These are phyloP conservation scores for Austroboletus novae-zelandiae DNA, from an alignment of 1,284 basidiomycete species.

Conservation along the genomic window DNA sequence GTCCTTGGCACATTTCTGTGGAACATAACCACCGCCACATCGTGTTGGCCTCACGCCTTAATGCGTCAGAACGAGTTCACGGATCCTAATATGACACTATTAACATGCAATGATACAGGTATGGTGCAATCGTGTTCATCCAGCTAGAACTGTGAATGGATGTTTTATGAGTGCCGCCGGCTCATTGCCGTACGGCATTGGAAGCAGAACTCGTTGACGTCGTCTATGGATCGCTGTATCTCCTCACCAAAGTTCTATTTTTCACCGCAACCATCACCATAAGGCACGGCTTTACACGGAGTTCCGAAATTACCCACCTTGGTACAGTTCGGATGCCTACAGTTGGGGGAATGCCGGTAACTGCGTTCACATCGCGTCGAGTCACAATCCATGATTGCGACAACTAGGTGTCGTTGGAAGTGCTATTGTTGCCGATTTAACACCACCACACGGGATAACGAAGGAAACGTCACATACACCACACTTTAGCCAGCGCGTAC, in stretches of 20 bases:
- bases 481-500: conserved; percentile 67
- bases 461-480: conserved; percentile 45
- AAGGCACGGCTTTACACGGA: conserved; percentile 14
- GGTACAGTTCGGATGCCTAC: conserved; percentile 49
- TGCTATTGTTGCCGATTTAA: conserved; percentile 44
- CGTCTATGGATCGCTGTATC: conserved; percentile 54
- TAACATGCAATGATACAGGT: conserved; percentile 27
- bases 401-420: conserved; percentile 67
- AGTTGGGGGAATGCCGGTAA: conserved; percentile 53
- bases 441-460: background rate
- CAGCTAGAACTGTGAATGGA: background rate
- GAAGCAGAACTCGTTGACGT: conserved; percentile 55
- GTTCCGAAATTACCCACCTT: conserved; percentile 41
- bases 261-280: conserved; percentile 4
- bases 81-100: conserved; percentile 12
- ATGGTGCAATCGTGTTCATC: conserved; percentile 27
- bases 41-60: background rate
- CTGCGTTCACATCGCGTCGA: conserved; percentile 60
- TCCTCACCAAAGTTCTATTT: conserved; percentile 51
- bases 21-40: background rate
- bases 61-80: conserved; percentile 6
- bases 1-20: background rate
- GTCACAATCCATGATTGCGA: conserved; percentile 68
- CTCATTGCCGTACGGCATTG: conserved; percentile 48
- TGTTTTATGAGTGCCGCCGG: conserved; percentile 24